phyloP scores from a whole-genome alignment of 495 filamentous ascomycete genomes.

The Entonaema liquescens region DNA sequence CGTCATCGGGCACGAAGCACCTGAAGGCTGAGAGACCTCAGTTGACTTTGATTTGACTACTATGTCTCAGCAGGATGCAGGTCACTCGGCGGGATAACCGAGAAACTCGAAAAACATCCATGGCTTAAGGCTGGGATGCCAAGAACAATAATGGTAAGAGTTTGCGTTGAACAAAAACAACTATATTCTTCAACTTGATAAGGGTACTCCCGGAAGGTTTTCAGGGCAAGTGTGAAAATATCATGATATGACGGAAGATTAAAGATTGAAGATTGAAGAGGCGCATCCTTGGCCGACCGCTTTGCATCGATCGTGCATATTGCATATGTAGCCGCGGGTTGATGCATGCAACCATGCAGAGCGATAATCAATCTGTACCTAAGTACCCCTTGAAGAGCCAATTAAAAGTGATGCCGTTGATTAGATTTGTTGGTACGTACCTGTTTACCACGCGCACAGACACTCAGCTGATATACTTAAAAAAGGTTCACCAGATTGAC shows the following conservation, averaged over 20 bases:
- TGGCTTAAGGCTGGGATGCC: neutral
- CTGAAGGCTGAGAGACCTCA: conserved; percentile 20
- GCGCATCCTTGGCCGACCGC: neutral
- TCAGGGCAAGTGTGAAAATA: no score
- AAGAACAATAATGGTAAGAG: neutral
- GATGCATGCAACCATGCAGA: neutral
- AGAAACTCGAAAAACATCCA: conserved; percentile 4
- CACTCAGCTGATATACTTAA: conserved; percentile 22
- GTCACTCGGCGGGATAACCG: conserved; percentile 25
- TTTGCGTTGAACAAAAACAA: neutral
- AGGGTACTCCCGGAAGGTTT: no score
- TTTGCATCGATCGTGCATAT: neutral
- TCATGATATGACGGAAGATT: neutral
- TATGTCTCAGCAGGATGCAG: conserved; percentile 26
- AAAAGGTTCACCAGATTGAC: neutral
- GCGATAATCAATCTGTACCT: neutral
- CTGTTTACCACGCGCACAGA: conserved; percentile 27
- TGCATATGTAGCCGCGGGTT: neutral
- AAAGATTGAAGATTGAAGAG: neutral
- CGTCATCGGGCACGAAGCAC: conserved; percentile 31
- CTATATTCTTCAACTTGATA: neutral
- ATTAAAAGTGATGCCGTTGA: neutral
- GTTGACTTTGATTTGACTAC: conserved; percentile 28
- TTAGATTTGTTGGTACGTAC: conserved; percentile 8
- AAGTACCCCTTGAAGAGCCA: neutral